A percentile compares a stretch with the other conserved stretches of the same genome.
phyloP scores from a whole-genome alignment of 1,284 basidiomycete species.

The Moniliella sp. region DNA sequence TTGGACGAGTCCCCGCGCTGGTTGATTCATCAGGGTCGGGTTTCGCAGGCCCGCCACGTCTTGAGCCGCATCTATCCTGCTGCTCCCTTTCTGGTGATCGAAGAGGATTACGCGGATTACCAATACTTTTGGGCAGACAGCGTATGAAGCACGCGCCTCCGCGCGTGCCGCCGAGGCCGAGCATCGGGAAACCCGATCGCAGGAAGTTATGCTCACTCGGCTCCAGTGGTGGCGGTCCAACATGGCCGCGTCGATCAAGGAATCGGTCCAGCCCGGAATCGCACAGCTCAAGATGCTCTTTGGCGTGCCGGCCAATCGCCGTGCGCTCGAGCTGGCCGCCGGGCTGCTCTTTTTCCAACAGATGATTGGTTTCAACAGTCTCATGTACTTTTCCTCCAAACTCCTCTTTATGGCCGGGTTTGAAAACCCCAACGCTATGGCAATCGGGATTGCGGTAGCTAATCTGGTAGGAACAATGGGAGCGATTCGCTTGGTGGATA shows the following conservation, averaged over 20 bases:
- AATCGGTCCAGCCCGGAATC: slow-evolving; percentile 1
- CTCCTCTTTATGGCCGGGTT: slow-evolving; percentile 20
- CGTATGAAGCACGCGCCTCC: not conserved
- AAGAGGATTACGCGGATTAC: slow-evolving; percentile 11
- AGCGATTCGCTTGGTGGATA: slow-evolving; percentile 15
- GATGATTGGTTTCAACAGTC: slow-evolving; percentile 3
- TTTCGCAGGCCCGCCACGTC: slow-evolving; percentile 11
- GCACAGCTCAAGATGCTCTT: slow-evolving; percentile 7
- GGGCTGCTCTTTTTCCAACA: slow-evolving; percentile 15
- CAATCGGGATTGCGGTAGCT: slow-evolving; percentile 14
- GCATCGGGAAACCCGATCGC: not conserved
- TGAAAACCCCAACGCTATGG: slow-evolving; percentile 17
- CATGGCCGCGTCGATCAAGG: not conserved
- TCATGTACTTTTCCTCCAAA: slow-evolving; percentile 14
- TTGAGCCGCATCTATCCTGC: slow-evolving; percentile 16
- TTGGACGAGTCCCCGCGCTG: slow-evolving; percentile 22
- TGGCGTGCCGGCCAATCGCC: slow-evolving; percentile 6
- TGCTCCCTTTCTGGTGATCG: slow-evolving; percentile 7
- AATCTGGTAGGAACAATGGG: slow-evolving; percentile 17
- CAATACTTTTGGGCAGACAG: slow-evolving; percentile 3
- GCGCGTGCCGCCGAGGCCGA: not conserved
- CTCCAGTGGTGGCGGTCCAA: not conserved
- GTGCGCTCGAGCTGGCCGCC: slow-evolving; percentile 14
- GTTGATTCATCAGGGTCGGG: slow-evolving; percentile 11
- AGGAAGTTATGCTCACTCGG: not conserved